Conservation (phyloP, 2,329 filamentous ascomycete genomes). For the Trichophaea hybrida region DNA sequence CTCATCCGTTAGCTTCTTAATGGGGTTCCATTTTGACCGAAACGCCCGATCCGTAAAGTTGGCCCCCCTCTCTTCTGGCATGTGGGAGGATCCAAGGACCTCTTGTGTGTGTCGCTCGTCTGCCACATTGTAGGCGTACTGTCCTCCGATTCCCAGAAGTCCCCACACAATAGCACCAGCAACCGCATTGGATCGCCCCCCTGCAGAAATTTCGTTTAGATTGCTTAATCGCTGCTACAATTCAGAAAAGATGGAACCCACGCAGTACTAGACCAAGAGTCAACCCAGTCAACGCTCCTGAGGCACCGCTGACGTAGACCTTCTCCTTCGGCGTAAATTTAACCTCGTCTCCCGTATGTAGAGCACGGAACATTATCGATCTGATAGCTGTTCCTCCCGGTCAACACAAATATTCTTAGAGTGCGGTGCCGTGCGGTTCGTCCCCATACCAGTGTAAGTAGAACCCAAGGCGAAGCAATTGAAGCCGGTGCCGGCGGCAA, state of each 20-base stretch:
- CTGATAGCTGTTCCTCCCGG: slow-evolving; percentile 10
- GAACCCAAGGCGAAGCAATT: slow-evolving; percentile 71
- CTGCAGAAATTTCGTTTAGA: slow-evolving; percentile 3
- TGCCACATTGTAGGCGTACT: slow-evolving; percentile 19
- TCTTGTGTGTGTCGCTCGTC: slow-evolving; percentile 30
- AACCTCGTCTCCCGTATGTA: neutral
- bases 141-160: slow-evolving; percentile 14
- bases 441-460: slow-evolving; percentile 58
- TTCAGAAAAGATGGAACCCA: slow-evolving; percentile 3
- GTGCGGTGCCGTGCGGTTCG: neutral
- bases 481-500: slow-evolving; percentile 55
- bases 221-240: neutral
- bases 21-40: slow-evolving; percentile 55
- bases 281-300: slow-evolving; percentile 19
- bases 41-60: slow-evolving; percentile 32
- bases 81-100: slow-evolving; percentile 23
- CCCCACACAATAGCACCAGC: slow-evolving; percentile 24
- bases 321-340: slow-evolving; percentile 10
- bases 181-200: slow-evolving; percentile 13
- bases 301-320: slow-evolving; percentile 16
- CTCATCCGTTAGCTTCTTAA: slow-evolving; percentile 54
- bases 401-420: neutral
- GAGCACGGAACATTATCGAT: slow-evolving; percentile 12
- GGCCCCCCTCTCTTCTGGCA: slow-evolving; percentile 31
- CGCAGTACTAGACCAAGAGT: slow-evolving; percentile 18